These are phyloP conservation scores for Backusella psychrophila DNA, from an alignment of 192 early-diverging fungal species.

Conservation along the genomic window DNA sequence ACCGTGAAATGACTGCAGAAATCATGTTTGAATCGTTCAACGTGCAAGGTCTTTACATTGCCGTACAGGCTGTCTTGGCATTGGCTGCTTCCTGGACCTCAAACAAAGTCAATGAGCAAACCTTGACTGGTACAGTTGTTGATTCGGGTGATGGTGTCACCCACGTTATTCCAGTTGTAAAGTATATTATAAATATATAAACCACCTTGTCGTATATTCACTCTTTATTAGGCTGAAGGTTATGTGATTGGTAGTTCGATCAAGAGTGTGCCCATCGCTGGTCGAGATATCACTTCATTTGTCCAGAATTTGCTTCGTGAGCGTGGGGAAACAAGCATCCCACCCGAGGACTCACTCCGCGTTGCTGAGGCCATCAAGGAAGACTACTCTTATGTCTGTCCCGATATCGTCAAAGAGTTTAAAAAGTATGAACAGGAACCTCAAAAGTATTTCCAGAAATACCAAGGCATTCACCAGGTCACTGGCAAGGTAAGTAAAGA, in stretches of 20 bases:
- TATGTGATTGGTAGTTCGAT: constrained; percentile 98
- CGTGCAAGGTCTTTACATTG: constrained; percentile 96
- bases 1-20: constrained; percentile 98
- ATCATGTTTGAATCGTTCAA: constrained; percentile 99
- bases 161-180: constrained; percentile 96
- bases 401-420: constrained; percentile 97
- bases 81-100: constrained; percentile 95
- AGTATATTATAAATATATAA: constrained; percentile 16
- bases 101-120: constrained; percentile 78
- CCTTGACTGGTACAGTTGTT: constrained; percentile 97
- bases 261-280: constrained; percentile 99
- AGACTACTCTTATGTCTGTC: constrained; percentile 94
- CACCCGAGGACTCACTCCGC: constrained; percentile 94
- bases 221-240: constrained; percentile 77
- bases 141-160: constrained; percentile 99
- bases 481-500: constrained; percentile 68
- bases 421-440: constrained; percentile 88
- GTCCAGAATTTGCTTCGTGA: constrained; percentile 98
- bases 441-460: constrained; percentile 85
- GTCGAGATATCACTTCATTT: constrained; percentile 95
- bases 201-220: no score
- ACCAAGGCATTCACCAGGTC: constrained; percentile 81
- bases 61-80: constrained; percentile 98
- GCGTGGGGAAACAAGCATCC: constrained; percentile 90
- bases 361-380: constrained; percentile 97